Evolutionary conservation across 2,329 filamentous ascomycete genomes (phyloP).

Genomic region (Fusarium compactum): DNA sequence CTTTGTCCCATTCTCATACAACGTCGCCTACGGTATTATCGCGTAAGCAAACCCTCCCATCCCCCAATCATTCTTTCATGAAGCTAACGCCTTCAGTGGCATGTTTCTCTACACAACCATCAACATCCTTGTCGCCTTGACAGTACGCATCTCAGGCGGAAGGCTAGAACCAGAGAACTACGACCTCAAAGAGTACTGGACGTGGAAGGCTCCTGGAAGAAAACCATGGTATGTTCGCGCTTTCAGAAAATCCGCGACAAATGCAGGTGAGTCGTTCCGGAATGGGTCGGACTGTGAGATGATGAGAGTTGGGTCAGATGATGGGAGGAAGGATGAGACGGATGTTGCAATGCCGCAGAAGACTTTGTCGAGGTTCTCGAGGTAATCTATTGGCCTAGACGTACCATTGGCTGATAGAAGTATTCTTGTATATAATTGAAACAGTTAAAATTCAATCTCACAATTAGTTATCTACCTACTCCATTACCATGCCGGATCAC

Average conservation of each 20-base stretch:
- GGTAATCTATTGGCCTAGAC: too few relatives aligned
- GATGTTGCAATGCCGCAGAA: conserved; percentile 1
- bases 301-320: conserved; percentile 16
- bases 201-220: conserved; percentile 31
- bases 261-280: neutral
- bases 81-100: conserved; percentile 8
- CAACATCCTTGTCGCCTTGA: conserved; percentile 27
- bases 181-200: conserved; percentile 43
- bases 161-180: conserved; percentile 34
- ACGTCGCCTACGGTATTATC: conserved; percentile 84
- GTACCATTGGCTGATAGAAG: fast-evolving
- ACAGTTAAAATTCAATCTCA: neutral
- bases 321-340: conserved; percentile 8
- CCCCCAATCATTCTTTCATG: too few relatives aligned
- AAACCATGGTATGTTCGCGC: conserved; percentile 35
- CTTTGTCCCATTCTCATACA: conserved; percentile 86
- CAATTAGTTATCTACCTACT: neutral
- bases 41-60: conserved; percentile 54
- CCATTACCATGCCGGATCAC: neutral
- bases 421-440: neutral
- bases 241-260: neutral
- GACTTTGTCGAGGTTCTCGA: neutral
- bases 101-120: conserved; percentile 35
- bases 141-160: conserved; percentile 21
- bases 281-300: conserved; percentile 28